Evolutionary conservation across 2,329 filamentous ascomycete genomes (phyloP), one percentile per base, ranked within the genome.

Genomic region (Colletotrichum musicola): DNA sequence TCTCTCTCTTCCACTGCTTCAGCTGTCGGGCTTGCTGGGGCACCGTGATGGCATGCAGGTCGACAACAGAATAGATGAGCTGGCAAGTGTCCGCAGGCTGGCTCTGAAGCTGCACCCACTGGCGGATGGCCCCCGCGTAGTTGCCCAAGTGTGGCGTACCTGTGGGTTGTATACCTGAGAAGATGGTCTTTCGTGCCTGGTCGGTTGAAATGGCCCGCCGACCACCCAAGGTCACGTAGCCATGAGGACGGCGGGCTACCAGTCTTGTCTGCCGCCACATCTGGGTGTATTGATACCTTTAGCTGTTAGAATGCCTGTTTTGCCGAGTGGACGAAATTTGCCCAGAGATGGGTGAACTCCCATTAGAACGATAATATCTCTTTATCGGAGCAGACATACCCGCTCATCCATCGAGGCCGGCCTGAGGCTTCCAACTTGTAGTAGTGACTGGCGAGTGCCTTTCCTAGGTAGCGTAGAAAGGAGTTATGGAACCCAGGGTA

Each of bases 161-260:
- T 0, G 96, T 99, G 18, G 96, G 96, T 80, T 99, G 96, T 74
- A 99, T 99, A 61, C 95, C 96, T 4, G 96, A 98, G 84, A 99
- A 98, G 75, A 98, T 89, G 68, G 92, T 85, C 63, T 84, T 65
- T 4, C 25, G 62, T 12, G 50, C 47, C 40, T 14, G 2, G 22
- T 51, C 18, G 16, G 56, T 71, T 1, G 66, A 71, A 16, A 47
- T 16, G 18, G 53, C 40, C 30, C 66, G 66, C 10, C 40, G 55
- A n/a, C 50, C 56, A 13, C 44, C 44, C 16, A 30, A 20, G 50
- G 16, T n/a, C 13, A 13, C 35, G n/a, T 14, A 44, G 46, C n/a
- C 16, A 27, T 10, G 22, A 27, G 62, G 35, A 42, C 25, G 50
- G 13, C 56, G 42, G 22, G 25, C 25, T 30, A 44, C 16, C 25